Conservation (phyloP, 169 alveolate species). For the Pseudocohnilembus persalinus region DNA sequence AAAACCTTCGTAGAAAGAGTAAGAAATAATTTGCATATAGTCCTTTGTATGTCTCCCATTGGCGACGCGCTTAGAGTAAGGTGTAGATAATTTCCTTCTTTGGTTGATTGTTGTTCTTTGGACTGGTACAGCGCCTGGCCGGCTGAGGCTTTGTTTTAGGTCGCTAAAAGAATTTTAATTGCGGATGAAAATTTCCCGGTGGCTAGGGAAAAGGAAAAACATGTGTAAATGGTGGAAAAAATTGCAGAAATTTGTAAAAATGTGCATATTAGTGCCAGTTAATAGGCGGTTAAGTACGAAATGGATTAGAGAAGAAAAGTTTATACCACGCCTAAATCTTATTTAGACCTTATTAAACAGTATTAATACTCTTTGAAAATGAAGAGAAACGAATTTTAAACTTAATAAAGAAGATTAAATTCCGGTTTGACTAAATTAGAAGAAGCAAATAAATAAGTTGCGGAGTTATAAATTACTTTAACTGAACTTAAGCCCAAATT, state of each 20-base stretch:
- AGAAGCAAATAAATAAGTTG: constrained; percentile 86
- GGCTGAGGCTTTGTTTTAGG: constrained; percentile 81
- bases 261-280: constrained; percentile 86
- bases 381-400: constrained; percentile 76
- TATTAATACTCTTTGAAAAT: constrained; percentile 62
- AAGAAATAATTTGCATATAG: constrained; percentile 75
- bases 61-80: constrained; percentile 86
- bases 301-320: constrained; percentile 86
- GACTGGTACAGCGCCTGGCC: constrained; percentile 92
- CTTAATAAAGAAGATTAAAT: constrained; percentile 75
- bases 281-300: constrained; percentile 74
- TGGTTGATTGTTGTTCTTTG: constrained; percentile 87
- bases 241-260: constrained; percentile 86
- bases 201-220: not conserved
- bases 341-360: constrained; percentile 88
- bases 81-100: constrained; percentile 88
- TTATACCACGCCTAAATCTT: constrained; percentile 94
- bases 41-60: constrained; percentile 85
- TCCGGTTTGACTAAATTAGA: constrained; percentile 87
- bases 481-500: constrained; percentile 82
- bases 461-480: constrained; percentile 73
- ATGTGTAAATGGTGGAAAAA: constrained; percentile 30
- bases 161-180: constrained; percentile 36
- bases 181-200: constrained; percentile 32
- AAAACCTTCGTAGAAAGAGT: constrained; percentile 81